These are phyloP conservation scores for Spiromastix sp. DNA, from an alignment of 2,329 filamentous ascomycete genomes.

Conservation along the genomic window DNA sequence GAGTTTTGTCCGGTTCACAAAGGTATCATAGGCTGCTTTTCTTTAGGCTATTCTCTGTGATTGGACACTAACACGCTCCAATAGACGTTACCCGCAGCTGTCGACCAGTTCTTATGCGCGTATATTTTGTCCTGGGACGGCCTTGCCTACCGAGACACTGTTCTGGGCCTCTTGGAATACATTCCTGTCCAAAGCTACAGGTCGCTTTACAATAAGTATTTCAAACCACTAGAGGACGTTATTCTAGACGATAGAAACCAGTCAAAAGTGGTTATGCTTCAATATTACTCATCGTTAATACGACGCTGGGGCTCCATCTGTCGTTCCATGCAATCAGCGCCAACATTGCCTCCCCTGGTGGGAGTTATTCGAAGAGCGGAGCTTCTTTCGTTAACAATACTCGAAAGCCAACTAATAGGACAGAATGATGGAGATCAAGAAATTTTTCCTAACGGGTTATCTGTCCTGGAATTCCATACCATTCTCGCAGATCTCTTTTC, in stretches of 20 bases:
- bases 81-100: slow-evolving; percentile 24
- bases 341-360: slow-evolving; percentile 16
- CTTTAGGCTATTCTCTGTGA: not conserved
- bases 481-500: slow-evolving; percentile 48
- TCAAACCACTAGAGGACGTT: slow-evolving; percentile 31
- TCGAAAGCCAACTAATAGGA: slow-evolving; percentile 38
- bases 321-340: slow-evolving; percentile 13
- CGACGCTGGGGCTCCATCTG: slow-evolving; percentile 39
- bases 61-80: slow-evolving; percentile 1
- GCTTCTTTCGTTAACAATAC: slow-evolving; percentile 47
- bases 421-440: not conserved
- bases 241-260: slow-evolving; percentile 27
- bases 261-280: slow-evolving; percentile 51
- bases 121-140: slow-evolving; percentile 57
- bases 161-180: slow-evolving; percentile 25
- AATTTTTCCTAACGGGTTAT: slow-evolving; percentile 26
- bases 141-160: slow-evolving; percentile 38
- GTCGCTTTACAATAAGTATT: slow-evolving; percentile 26
- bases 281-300: slow-evolving; percentile 58
- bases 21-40: slow-evolving; percentile 22
- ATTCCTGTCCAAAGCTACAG: slow-evolving; percentile 21
- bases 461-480: slow-evolving; percentile 60
- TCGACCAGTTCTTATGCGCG: slow-evolving; percentile 30
- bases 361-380: slow-evolving; percentile 42
- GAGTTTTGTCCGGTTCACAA: slow-evolving; percentile 27